Conservation (phyloP, 768 basidiomycete genomes). For the Crassisporium funariophilum region DNA sequence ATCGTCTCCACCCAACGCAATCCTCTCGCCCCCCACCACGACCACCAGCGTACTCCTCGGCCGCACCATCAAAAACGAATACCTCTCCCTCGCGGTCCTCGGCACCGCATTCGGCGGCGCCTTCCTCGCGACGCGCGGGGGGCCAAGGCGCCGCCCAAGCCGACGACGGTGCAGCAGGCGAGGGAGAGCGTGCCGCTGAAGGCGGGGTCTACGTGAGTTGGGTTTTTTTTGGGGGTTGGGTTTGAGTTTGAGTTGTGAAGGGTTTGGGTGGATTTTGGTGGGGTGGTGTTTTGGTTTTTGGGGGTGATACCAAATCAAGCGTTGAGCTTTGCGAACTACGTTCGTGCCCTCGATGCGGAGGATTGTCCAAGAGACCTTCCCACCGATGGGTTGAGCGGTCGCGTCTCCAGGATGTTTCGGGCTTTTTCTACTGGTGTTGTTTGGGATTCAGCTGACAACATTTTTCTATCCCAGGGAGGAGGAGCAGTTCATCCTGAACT, state of each 20-base stretch:
- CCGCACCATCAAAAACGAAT: conserved; percentile 80
- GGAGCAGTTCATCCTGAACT: conserved; percentile 80
- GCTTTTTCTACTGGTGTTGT: background rate
- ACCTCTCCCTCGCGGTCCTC: conserved; percentile 73
- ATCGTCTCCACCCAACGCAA: background rate
- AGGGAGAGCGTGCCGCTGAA: conserved; percentile 66
- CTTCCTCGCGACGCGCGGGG: conserved; percentile 56
- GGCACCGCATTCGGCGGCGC: conserved; percentile 55
- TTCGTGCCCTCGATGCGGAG: too few relatives aligned
- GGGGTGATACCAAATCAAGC: too few relatives aligned
- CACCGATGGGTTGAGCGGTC: too few relatives aligned
- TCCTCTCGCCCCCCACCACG: background rate
- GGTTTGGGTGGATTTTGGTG: conserved; percentile 13
- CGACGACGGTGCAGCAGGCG: conserved; percentile 55
- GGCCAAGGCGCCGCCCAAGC: conserved; percentile 45
- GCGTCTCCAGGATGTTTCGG: too few relatives aligned
- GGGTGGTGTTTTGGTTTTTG: too few relatives aligned
- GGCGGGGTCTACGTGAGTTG: conserved; percentile 68
- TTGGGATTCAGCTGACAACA: too few relatives aligned
- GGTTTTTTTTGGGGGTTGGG: background rate
- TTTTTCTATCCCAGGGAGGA: conserved; percentile 60
- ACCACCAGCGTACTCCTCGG: conserved; percentile 68
- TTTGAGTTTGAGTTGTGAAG: conserved; percentile 4
- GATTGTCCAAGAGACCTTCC: too few relatives aligned
- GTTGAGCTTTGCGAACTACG: too few relatives aligned